phyloP scores from a whole-genome alignment of 164 flowering plant species.

The Umbilicus rupestris region DNA sequence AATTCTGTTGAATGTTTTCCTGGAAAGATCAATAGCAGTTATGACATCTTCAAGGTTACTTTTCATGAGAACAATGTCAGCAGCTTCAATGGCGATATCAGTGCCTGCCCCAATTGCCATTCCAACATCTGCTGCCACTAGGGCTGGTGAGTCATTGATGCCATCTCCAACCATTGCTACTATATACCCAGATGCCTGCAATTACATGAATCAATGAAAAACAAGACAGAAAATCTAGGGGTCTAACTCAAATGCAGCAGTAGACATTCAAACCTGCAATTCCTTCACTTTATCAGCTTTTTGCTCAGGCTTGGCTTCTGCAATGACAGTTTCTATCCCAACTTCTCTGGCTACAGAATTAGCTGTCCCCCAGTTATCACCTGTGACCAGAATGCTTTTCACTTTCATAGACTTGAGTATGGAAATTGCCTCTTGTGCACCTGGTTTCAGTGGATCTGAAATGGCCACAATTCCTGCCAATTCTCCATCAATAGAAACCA shows the following conservation, averaged over 20 bases:
- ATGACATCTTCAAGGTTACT: conserved; percentile 77
- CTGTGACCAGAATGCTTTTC: conserved; percentile 71
- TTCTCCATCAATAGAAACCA: conserved; percentile 51
- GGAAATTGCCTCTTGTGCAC: conserved; percentile 59
- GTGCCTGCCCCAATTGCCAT: conserved; percentile 90
- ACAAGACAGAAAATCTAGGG: background rate
- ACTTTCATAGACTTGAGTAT: conserved; percentile 74
- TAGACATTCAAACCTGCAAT: conserved; percentile 41
- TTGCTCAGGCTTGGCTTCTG: conserved; percentile 76
- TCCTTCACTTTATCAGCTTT: conserved; percentile 78
- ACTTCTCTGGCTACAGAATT: conserved; percentile 66
- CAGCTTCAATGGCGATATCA: conserved; percentile 75
- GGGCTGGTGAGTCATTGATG: conserved; percentile 82
- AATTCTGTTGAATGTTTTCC: conserved; percentile 51
- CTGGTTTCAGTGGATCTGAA: conserved; percentile 82
- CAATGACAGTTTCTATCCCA: conserved; percentile 64
- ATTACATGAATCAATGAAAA: too few species aligned
- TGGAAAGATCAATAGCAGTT: conserved; percentile 68
- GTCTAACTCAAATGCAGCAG: background rate
- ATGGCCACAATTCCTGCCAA: conserved; percentile 58
- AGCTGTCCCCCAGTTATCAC: conserved; percentile 93
- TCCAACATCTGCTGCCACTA: conserved; percentile 76
- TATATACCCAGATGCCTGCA: conserved; percentile 36
- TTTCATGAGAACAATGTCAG: conserved; percentile 77
- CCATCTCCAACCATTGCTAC: conserved; percentile 91